A percentile compares a stretch with the other conserved stretches of the same genome.
These are phyloP conservation scores for Gremmenia infestans DNA, from an alignment of 2,329 filamentous ascomycete species.

Conservation along the genomic window DNA sequence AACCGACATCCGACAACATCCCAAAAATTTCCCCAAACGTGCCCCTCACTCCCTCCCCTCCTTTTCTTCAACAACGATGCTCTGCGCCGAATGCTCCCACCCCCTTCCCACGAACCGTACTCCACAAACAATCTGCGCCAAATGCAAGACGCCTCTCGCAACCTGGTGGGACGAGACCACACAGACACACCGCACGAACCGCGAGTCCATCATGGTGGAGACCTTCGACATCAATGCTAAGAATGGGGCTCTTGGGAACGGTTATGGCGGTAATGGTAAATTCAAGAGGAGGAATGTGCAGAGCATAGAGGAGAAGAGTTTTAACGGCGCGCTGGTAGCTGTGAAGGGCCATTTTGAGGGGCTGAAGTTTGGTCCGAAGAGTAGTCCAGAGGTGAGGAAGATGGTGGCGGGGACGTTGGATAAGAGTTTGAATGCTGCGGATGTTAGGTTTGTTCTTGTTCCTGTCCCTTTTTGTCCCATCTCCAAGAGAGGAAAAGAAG, in stretches of 20 bases:
- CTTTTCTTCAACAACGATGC: conserved; percentile 15
- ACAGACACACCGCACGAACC: conserved; percentile 27
- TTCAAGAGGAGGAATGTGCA: conserved; percentile 30
- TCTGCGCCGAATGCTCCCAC: conserved; percentile 29
- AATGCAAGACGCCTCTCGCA: conserved; percentile 29
- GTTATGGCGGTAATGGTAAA: conserved; percentile 14
- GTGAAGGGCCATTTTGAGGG: conserved; percentile 58
- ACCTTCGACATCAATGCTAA: neutral
- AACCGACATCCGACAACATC: neutral
- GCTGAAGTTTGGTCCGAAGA: conserved; percentile 49
- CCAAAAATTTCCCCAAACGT: neutral
- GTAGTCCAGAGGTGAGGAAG: conserved; percentile 48
- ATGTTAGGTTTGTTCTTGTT: conserved; percentile 47
- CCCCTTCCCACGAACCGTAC: conserved; percentile 24
- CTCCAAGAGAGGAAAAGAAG: neutral
- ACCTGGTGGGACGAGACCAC: conserved; percentile 31
- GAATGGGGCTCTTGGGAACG: neutral
- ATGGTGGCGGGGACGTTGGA: conserved; percentile 58
- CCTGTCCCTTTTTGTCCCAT: neutral
- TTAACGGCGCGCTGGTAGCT: conserved; percentile 55
- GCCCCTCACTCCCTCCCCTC: neutral
- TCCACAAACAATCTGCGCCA: conserved; percentile 27
- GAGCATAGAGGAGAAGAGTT: conserved; percentile 60
- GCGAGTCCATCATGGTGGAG: conserved; percentile 23
- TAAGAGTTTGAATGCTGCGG: conserved; percentile 54